Conservation (phyloP, 805 yeast genomes). For the Barnettozyma wickerhamii region DNA sequence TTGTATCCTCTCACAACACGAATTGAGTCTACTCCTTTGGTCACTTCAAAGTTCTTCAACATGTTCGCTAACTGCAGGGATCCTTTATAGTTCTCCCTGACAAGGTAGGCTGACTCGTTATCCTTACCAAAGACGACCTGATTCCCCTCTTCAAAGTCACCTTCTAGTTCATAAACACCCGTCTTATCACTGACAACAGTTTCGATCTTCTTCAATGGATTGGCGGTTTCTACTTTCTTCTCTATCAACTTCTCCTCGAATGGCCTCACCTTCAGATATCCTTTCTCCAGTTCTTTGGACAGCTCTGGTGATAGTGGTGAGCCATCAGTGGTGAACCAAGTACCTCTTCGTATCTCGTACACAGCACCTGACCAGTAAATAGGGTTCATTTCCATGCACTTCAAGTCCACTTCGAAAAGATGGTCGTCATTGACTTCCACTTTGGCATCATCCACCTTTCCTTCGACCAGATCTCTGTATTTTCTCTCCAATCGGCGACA, state of each 20-base stretch:
- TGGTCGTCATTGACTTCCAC: constrained; percentile 70
- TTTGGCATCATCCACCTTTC: constrained; percentile 1
- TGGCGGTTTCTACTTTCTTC: constrained; percentile 4
- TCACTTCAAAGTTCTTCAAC: constrained; percentile 29
- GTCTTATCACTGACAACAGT: constrained; percentile 4
- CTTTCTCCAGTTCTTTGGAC: constrained; percentile 56
- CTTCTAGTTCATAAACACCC: constrained; percentile 12
- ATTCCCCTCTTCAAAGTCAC: constrained; percentile 30
- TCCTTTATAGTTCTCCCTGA: constrained; percentile 41
- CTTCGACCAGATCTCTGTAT: constrained; percentile 2
- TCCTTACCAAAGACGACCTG: constrained; percentile 34
- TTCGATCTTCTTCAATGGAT: constrained; percentile 13
- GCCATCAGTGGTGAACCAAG: constrained; percentile 68
- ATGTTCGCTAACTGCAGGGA: constrained; percentile 31
- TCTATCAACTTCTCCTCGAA: constrained; percentile 18
- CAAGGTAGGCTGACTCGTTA: constrained; percentile 38
- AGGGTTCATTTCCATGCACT: constrained; percentile 52
- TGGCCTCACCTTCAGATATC: constrained; percentile 40
- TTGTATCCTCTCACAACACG: constrained; percentile 48
- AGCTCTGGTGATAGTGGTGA: constrained; percentile 48
- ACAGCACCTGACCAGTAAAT: constrained; percentile 87
- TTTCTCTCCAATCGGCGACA: constrained; percentile 52
- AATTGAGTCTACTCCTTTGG: constrained; percentile 6
- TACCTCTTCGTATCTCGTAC: constrained; percentile 78
- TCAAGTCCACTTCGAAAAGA: constrained; percentile 67